A percentile compares a stretch with the other conserved stretches of the same genome.
phyloP scores from a whole-genome alignment of 345 rosid species.

The Populus alba region DNA sequence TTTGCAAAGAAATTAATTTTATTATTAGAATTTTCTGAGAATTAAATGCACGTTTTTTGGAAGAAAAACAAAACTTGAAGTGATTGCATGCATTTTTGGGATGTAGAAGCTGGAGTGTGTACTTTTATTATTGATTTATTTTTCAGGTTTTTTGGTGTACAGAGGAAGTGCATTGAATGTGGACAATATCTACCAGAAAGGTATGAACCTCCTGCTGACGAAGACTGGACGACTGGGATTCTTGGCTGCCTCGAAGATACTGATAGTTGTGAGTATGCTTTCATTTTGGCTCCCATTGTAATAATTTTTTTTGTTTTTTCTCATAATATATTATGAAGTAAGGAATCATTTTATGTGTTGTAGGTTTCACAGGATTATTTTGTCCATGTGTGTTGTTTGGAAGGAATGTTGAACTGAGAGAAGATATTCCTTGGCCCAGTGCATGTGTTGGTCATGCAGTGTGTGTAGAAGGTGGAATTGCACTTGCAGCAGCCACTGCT shows the following conservation, averaged over 20 bases:
- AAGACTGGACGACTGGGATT: slow-evolving; percentile 87
- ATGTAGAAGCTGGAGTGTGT: no score
- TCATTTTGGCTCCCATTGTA: neutral
- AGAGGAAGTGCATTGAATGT: slow-evolving; percentile 63
- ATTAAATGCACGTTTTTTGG: no score
- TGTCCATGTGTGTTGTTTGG: slow-evolving; percentile 89
- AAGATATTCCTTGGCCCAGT: slow-evolving; percentile 68
- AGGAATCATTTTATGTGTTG: neutral
- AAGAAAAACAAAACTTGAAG: no score
- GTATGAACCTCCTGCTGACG: slow-evolving; percentile 88
- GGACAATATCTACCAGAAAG: slow-evolving; percentile 76
- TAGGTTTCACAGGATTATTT: slow-evolving; percentile 71
- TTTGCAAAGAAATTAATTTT: no score
- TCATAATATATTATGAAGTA: neutral
- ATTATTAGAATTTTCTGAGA: no score
- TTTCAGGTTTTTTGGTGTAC: no score
- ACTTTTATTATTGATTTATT: no score
- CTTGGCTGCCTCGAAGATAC: slow-evolving; percentile 64
- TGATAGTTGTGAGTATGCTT: slow-evolving; percentile 54
- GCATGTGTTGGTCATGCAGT: slow-evolving; percentile 81
- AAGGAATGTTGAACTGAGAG: slow-evolving; percentile 65
- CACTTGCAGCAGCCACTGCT: slow-evolving; percentile 61
- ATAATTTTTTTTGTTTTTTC: neutral
- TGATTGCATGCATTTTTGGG: no score
- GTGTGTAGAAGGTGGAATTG: slow-evolving; percentile 86